These are phyloP conservation scores for Suillus fuscotomentosus DNA, from an alignment of 768 basidiomycete genomes.

Conservation along the genomic window DNA sequence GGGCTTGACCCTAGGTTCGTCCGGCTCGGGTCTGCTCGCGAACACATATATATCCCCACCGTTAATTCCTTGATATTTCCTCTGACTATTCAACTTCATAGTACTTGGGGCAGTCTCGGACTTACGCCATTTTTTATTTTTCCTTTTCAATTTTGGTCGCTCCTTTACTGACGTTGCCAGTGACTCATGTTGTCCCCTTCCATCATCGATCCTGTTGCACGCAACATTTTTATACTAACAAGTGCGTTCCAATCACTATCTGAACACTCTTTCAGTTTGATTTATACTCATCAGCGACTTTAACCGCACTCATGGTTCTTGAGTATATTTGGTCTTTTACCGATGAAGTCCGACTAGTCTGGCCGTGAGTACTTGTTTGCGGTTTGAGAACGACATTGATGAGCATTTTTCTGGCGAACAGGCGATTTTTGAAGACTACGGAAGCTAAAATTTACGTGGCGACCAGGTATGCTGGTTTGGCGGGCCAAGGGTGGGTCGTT, in stretches of 20 bases:
- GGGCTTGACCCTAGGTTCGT: not conserved
- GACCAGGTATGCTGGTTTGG: conserved; percentile 16
- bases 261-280: not conserved
- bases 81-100: not conserved
- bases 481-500: conserved; percentile 18
- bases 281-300: conserved; percentile 3
- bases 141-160: not conserved
- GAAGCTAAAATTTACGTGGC: conserved; percentile 11
- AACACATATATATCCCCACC: not conserved
- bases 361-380: conserved; percentile 17
- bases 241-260: not conserved
- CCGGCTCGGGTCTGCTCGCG: not conserved
- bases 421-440: not conserved
- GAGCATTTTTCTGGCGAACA: not conserved
- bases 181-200: not conserved
- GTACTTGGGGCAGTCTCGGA: not conserved
- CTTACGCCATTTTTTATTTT: not conserved
- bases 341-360: conserved; percentile 17
- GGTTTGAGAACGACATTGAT: not conserved
- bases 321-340: conserved; percentile 13
- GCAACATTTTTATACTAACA: not conserved
- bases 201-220: not conserved
- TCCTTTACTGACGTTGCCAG: not conserved
- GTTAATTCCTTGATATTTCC: not conserved
- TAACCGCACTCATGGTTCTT: conserved; percentile 14